phyloP scores from a whole-genome alignment of 176 grass and related monocot species.

The Triticum dicoccoides region DNA sequence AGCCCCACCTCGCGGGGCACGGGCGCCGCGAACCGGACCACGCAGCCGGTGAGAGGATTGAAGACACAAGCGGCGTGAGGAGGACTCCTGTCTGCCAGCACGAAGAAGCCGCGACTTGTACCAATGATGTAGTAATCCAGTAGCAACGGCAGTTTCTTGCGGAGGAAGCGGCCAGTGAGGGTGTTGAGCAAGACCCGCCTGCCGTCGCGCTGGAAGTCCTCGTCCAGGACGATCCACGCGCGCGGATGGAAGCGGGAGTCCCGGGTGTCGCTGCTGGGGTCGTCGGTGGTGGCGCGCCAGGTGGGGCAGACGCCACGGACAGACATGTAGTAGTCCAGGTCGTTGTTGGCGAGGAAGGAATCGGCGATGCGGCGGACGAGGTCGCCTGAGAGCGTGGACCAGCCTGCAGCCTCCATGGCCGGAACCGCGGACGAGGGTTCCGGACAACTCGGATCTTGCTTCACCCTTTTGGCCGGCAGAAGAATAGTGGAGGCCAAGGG shows the following conservation, averaged over 20 bases:
- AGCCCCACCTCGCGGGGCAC: neutral
- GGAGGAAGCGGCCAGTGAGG: neutral
- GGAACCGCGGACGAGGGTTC: neutral
- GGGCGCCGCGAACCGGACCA: neutral
- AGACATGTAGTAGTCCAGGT: neutral
- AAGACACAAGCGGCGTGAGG: neutral
- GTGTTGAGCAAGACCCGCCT: neutral
- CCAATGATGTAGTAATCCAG: neutral
- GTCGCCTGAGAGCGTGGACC: neutral
- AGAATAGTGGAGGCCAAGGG: too few species aligned
- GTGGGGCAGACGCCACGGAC: neutral
- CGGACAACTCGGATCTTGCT: neutral
- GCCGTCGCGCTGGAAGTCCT: neutral
- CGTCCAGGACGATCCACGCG: neutral
- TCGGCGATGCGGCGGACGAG: neutral
- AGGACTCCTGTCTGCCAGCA: neutral
- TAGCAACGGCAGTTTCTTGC: neutral
- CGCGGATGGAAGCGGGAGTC: neutral
- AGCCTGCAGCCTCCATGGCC: neutral
- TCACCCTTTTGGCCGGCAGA: neutral
- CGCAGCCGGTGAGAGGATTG: neutral
- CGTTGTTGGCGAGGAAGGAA: neutral
- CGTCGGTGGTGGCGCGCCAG: neutral
- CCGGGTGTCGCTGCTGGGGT: neutral
- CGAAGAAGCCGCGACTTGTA: neutral